Base-by-base conservation (phyloP, 768 basidiomycete genomes). In the Pleurotus eryngii region DNA sequence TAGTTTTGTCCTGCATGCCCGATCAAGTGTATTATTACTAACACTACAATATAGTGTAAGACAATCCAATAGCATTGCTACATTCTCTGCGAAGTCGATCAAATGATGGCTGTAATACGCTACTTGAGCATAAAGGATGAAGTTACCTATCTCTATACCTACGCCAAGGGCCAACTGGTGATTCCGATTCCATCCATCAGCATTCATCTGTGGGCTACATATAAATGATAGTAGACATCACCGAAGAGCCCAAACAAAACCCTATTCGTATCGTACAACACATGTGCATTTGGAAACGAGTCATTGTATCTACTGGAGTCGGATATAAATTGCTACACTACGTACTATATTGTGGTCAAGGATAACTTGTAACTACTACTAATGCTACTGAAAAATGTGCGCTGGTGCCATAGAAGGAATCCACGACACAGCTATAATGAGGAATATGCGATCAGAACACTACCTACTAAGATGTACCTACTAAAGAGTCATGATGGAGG, bases 401-500 rank as follows among this genome's bases (percentile, higher is more conserved):
- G 55, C 24, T 24, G 55, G 46, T 22, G 42, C 42, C n/a, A 22
- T 17, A 35, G 43, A 39, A 54, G 12, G 51, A 45, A 45, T 14
- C 42, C 42, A 45, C 42, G 35, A 22, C n/a, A 9, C 39, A 42
- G 51, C 51, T 9, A 40, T 54, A 54, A 54, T 35, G 30, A 35
- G 30, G 30, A 35, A 20, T 54, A 42, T 42, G 39, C 42, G 35
- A 38, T 38, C n/a, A 22, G 20, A 45, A 45, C 42, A 45, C 42
- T 54, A 54, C 35, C 51, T 54, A 54, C 51, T 43, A 54, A 54
- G 37, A 40, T 54, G 51, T 54, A 54, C 51, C 51, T 54, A 54
- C 51, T 54, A 42, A 53, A 22, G 51, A 54, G 30, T 51, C 27
- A 61, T 50, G 57, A 60, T 48, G 42, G 46, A 59, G 60, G 58